Evolutionary conservation across 2,329 filamentous ascomycete species (phyloP).

Genomic region (Alternaria novae-zelandiae): DNA sequence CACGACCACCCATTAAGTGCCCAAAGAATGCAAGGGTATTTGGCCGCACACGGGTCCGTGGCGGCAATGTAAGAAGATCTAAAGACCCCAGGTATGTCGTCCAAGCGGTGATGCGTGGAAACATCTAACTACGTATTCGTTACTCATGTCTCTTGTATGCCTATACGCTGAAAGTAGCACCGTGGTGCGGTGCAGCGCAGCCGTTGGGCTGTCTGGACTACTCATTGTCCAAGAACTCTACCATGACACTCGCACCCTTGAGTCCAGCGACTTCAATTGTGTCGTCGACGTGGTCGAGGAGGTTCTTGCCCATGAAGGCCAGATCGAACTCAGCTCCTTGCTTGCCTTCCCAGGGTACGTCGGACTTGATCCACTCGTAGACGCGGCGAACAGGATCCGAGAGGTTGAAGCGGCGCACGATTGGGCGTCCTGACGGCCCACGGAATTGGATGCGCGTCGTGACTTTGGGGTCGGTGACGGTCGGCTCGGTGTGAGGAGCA

Average conservation of each 20-base stretch:
- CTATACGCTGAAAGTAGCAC: neutral
- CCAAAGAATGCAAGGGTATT: constrained; percentile 18
- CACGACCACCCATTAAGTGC: neutral
- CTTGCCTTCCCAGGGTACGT: constrained; percentile 80
- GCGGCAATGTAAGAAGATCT: constrained; percentile 10
- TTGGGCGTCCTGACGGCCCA: constrained; percentile 73
- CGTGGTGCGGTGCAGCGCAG: neutral
- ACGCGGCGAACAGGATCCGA: constrained; percentile 79
- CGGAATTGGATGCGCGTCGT: constrained; percentile 89
- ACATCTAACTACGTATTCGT: constrained; percentile 1
- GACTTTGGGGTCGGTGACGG: constrained; percentile 67
- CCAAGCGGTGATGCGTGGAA: neutral
- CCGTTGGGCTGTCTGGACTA: neutral
- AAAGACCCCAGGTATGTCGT: constrained; percentile 4
- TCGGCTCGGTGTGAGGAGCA: constrained; percentile 78
- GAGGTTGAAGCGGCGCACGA: constrained; percentile 84
- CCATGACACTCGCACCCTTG: constrained; percentile 94
- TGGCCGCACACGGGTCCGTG: constrained; percentile 5
- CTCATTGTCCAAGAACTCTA: constrained; percentile 71
- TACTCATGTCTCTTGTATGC: neutral
- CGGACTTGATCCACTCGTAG: constrained; percentile 95
- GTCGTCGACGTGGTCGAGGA: constrained; percentile 75
- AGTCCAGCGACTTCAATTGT: constrained; percentile 82
- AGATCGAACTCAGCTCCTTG: constrained; percentile 83
- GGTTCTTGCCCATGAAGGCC: constrained; percentile 83